Percentiles rank a stretch among this genome's conserved stretches.
Evolutionary conservation across 495 filamentous ascomycete genomes (phyloP).

Genomic region (Tuber microsphaerosporum): DNA sequence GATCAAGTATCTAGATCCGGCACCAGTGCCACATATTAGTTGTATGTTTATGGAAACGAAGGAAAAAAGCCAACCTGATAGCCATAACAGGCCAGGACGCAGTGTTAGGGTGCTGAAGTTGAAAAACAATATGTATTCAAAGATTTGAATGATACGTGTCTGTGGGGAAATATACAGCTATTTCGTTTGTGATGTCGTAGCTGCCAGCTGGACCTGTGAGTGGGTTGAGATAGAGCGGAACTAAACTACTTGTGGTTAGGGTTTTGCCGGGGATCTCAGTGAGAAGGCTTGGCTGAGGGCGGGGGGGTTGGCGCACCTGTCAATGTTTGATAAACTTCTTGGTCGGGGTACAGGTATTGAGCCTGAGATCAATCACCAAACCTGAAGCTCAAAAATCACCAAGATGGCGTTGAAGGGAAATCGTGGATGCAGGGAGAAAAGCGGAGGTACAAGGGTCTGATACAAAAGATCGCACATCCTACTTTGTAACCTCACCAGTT

Average conservation of each 20-base stretch:
- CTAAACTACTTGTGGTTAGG: background rate
- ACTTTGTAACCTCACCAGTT: too few relatives aligned
- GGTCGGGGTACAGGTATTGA: background rate
- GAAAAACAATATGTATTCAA: background rate
- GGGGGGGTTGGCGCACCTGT: background rate
- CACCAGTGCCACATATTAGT: background rate
- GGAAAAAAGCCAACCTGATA: conserved; percentile 4
- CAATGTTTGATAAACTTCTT: background rate
- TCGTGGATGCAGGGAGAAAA: background rate
- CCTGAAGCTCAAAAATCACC: background rate
- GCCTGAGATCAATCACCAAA: background rate
- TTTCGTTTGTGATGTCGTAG: background rate
- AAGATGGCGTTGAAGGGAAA: background rate
- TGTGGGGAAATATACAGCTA: background rate
- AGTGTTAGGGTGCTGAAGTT: background rate
- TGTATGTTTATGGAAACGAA: background rate
- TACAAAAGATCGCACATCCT: too few relatives aligned
- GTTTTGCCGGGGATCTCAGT: background rate
- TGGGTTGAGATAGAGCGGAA: background rate
- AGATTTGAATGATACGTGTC: background rate
- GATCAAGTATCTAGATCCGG: conserved; percentile 73
- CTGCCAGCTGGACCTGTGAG: background rate
- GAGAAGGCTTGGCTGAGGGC: background rate
- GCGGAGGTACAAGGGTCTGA: too few relatives aligned
- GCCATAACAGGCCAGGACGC: background rate